Evolutionary conservation across 2,329 filamentous ascomycete genomes (phyloP).

Genomic region (Epichloe sibirici): DNA sequence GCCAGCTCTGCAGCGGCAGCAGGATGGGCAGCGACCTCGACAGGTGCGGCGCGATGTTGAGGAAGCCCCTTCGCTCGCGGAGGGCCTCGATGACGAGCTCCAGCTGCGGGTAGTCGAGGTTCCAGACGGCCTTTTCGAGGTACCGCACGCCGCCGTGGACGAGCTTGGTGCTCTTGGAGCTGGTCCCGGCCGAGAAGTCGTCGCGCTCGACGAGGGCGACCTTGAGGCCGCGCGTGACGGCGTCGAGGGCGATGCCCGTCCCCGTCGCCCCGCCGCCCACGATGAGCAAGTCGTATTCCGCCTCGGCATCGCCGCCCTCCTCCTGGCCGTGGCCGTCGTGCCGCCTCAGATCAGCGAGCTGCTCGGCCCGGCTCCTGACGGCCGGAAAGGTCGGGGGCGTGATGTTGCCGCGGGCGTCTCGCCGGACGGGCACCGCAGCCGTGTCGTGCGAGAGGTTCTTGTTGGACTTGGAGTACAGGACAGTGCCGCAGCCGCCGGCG

Average conservation of each 20-base stretch:
- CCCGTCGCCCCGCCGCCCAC: slow-evolving; percentile 73
- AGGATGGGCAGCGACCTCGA: slow-evolving; percentile 74
- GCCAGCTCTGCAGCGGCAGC: slow-evolving; percentile 72
- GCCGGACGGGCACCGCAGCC: slow-evolving; percentile 22
- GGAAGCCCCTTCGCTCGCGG: slow-evolving; percentile 70
- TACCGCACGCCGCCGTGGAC: slow-evolving; percentile 79
- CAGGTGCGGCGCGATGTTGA: slow-evolving; percentile 72
- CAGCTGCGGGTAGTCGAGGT: slow-evolving; percentile 75
- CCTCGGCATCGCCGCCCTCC: slow-evolving; percentile 13
- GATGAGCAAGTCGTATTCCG: slow-evolving; percentile 61
- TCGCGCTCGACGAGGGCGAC: slow-evolving; percentile 74
- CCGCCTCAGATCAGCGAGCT: slow-evolving; percentile 28
- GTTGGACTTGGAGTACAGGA: slow-evolving; percentile 18
- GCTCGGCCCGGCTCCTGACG: slow-evolving; percentile 22
- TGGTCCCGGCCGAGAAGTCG: slow-evolving; percentile 72
- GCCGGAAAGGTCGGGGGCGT: slow-evolving; percentile 25
- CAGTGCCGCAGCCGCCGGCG: slow-evolving; percentile 18
- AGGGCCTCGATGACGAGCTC: slow-evolving; percentile 70
- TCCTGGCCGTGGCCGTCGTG: slow-evolving; percentile 12
- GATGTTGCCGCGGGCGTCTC: slow-evolving; percentile 25
- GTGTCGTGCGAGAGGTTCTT: slow-evolving; percentile 20
- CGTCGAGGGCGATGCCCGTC: slow-evolving; percentile 69
- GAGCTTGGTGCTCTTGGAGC: slow-evolving; percentile 78
- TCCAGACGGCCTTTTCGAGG: slow-evolving; percentile 76
- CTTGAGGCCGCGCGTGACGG: slow-evolving; percentile 64